Base-by-base conservation (phyloP, 2,329 filamentous ascomycete genomes). In the Mollisiaceae sp. region DNA sequence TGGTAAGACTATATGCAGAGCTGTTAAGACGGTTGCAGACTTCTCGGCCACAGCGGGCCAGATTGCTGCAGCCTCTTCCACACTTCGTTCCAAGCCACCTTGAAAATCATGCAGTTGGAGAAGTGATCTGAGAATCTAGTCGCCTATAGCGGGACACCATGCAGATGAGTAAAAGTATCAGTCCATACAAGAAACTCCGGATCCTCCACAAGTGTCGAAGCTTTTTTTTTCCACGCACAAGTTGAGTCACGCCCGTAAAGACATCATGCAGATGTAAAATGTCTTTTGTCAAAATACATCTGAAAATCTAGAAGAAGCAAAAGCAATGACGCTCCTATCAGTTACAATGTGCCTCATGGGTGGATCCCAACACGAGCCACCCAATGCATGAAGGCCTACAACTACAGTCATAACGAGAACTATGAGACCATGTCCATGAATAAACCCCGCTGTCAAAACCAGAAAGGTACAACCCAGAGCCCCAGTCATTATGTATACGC, bases 401-500 rank as follows among this genome's bases (percentile, higher is more conserved):
- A 74, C 69, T 73, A 75, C 72, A 75, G 38, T 66, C 65, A 65
- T 67, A 61, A 67, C 68, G 65, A 69, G 59, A 64, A 67, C 67
- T 72, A 68, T 70, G 68, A 74, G 64, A 69, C 18, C 64, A 65
- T 55, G 60, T 60, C 65, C 63, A 52, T 56, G 45, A 63, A 66
- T 65, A 55, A 64, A 50, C 67, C 66, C 68, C 72, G 65, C 69
- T 69, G 65, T 66, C 60, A 62, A 69, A 70, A 69, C 68, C 61
- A 68, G 43, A 71, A 71, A 74, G 67, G 66, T 72, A 71, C 69
- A 70, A 58, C 60, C 69, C 70, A 54, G 32, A 72, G 66, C 67
- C 69, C 68, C 67, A n/a, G 66, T 74, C 71, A 75, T 75, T 75
- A 75, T 70, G 71, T 74, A 73, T 74, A 72, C 67, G 60, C 54